phyloP scores from a whole-genome alignment of 495 filamentous ascomycete genomes.

The Stereocaulon alpinum region DNA sequence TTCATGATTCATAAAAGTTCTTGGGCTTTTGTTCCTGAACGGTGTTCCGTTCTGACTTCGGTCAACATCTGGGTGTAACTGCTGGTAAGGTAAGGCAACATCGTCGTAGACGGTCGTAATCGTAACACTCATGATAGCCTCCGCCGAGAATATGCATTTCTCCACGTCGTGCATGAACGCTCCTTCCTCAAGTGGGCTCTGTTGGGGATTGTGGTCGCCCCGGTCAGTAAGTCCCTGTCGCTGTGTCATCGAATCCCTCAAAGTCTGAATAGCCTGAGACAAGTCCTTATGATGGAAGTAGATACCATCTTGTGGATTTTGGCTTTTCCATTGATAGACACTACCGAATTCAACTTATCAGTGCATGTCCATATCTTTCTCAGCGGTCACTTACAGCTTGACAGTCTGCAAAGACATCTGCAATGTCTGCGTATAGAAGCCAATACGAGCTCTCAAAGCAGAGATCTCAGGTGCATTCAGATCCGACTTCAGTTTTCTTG shows the following conservation, averaged over 20 bases:
- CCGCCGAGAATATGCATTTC: slow-evolving; percentile 14
- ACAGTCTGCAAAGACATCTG: slow-evolving; percentile 16
- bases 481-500: neutral
- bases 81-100: neutral
- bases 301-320: slow-evolving; percentile 10
- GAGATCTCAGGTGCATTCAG: neutral
- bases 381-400: slow-evolving; percentile 5
- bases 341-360: neutral
- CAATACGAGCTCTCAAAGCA: slow-evolving; percentile 9
- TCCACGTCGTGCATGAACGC: slow-evolving; percentile 15
- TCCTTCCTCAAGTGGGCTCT: slow-evolving; percentile 10
- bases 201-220: neutral
- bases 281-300: slow-evolving; percentile 6
- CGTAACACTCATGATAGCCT: slow-evolving; percentile 12
- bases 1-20: neutral
- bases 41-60: neutral
- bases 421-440: slow-evolving; percentile 12
- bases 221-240: slow-evolving; percentile 8
- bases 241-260: slow-evolving; percentile 10
- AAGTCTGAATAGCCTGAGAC: slow-evolving; percentile 5
- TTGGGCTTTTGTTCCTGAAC: neutral
- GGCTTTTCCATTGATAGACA: slow-evolving; percentile 18
- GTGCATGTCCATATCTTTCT: too few species aligned
- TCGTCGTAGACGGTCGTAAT: slow-evolving; percentile 4
- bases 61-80: neutral